Base-by-base conservation (phyloP, 805 yeast species). In the Starmerella floris region DNA sequence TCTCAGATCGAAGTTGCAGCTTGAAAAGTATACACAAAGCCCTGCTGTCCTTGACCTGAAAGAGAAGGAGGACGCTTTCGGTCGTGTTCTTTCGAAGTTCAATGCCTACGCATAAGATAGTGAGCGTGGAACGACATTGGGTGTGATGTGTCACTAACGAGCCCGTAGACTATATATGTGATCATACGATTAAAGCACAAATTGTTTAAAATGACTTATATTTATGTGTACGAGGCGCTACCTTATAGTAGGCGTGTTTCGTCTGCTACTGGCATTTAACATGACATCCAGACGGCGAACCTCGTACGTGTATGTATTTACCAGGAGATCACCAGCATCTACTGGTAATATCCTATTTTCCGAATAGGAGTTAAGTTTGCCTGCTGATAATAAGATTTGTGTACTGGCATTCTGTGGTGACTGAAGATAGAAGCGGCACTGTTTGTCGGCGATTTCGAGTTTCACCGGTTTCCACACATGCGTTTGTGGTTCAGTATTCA, bases 51-150 rank as follows among this genome's bases (percentile, higher is more conserved):
- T 39, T 4, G 88, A 82, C 52, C 64, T 73, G 48, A 62, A 69
- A 35, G 81, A 73, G 42, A 80, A 83, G 61, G 68, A 69, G 49
- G 67, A 63, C 25, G 62, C 74, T 50, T 87, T 87, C 55, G 84
- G 80, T 60, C 72, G 71, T 26, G 69, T 85, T 35, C 83, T 49
- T 17, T 56, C 51, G 16, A 57, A 59, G 49, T 61, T 59, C 46
- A 20, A 16, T n/a, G 32, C 32, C 6, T n/a, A 11, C 32, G 15
- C 32, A 9, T 25, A 25, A 25, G 11, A n/a, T n/a, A n/a, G n/a
- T n/a, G n/a, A n/a, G n/a, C n/a, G n/a, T n/a, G n/a, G n/a, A n/a
- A n/a, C n/a, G n/a, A n/a, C n/a, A n/a, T n/a, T n/a, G n/a, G n/a
- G n/a, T n/a, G n/a, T n/a, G n/a, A n/a, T n/a, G n/a, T n/a, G n/a